Percentiles rank a stretch among this genome's conserved stretches.
These are phyloP conservation scores for Pseudophaeomoniella oleicola DNA, from an alignment of 2,329 filamentous ascomycete genomes.

Conservation along the genomic window DNA sequence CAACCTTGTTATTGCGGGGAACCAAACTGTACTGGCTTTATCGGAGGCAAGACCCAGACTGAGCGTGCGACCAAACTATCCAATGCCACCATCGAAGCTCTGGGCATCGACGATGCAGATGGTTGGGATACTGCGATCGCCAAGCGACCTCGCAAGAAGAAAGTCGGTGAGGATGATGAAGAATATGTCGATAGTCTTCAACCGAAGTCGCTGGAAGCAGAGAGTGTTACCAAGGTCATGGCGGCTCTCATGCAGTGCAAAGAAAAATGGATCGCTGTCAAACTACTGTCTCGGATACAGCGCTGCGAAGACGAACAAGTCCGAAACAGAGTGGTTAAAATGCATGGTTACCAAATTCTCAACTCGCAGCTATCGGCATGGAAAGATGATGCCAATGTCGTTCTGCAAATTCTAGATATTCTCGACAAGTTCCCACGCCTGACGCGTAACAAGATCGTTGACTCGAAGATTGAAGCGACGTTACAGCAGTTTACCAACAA, in stretches of 20 bases:
- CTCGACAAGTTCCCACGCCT: conserved; percentile 77
- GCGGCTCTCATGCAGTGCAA: conserved; percentile 93
- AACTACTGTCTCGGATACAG: conserved; percentile 79
- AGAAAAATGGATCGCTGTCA: conserved; percentile 98
- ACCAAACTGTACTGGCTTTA: conserved; percentile 86
- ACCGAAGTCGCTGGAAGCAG: conserved; percentile 63
- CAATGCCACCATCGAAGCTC: conserved; percentile 76
- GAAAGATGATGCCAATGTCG: conserved; percentile 76
- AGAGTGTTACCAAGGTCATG: conserved; percentile 87
- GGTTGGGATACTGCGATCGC: conserved; percentile 83
- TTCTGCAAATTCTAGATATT: conserved; percentile 79
- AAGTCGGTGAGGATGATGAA: conserved; percentile 77
- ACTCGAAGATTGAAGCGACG: conserved; percentile 82
- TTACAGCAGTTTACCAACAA: conserved; percentile 54
- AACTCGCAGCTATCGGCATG: conserved; percentile 76
- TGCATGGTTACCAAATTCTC: conserved; percentile 94
- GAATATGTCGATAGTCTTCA: conserved; percentile 88
- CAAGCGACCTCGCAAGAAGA: conserved; percentile 87
- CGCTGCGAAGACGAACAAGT: conserved; percentile 75
- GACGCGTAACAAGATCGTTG: conserved; percentile 91
- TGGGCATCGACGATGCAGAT: conserved; percentile 86
- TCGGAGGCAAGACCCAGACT: conserved; percentile 94
- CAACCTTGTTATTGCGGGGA: conserved; percentile 96
- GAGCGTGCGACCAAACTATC: conserved; percentile 87
- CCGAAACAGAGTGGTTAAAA: conserved; percentile 75